Conservation (phyloP, 768 basidiomycete genomes). For the Lactarius vividus region DNA sequence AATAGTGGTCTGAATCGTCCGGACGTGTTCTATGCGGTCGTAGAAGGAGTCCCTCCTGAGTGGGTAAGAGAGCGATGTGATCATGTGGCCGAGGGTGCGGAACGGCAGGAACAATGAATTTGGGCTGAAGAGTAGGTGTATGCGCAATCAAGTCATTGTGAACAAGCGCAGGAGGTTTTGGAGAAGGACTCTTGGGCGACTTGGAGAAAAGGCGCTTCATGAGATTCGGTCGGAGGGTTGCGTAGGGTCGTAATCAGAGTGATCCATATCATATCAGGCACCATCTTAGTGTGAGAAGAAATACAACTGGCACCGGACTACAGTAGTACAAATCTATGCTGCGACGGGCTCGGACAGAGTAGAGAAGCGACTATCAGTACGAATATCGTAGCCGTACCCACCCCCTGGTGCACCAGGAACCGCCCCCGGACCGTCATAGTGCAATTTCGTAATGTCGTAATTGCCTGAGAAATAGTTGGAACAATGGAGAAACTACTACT, state of each 20-base stretch:
- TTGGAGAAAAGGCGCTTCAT: constrained; percentile 29
- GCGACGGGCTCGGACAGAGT: constrained; percentile 43
- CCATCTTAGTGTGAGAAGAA: background rate
- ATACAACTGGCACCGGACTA: background rate
- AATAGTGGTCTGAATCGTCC: constrained; percentile 39
- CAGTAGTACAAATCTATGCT: constrained; percentile 23
- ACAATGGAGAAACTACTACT: constrained; percentile 3
- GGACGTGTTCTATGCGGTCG: constrained; percentile 48
- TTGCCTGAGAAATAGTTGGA: constrained; percentile 55
- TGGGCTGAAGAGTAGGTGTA: constrained; percentile 51
- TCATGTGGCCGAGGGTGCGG: constrained; percentile 77
- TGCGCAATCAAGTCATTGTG: constrained; percentile 24
- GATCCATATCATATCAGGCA: constrained; percentile 21
- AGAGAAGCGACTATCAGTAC: constrained; percentile 56
- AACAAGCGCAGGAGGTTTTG: constrained; percentile 3
- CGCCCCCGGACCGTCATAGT: constrained; percentile 83
- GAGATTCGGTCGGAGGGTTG: background rate
- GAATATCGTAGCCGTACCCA: constrained; percentile 80
- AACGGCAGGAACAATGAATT: constrained; percentile 60
- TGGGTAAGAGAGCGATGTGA: constrained; percentile 58
- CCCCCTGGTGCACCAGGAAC: constrained; percentile 58
- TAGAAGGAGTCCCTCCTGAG: constrained; percentile 63
- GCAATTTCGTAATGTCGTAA: constrained; percentile 87
- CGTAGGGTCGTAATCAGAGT: background rate
- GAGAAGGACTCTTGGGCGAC: constrained; percentile 19